phyloP scores from a whole-genome alignment of 345 rosid genomes.

The Gossypium ekmanianum region DNA sequence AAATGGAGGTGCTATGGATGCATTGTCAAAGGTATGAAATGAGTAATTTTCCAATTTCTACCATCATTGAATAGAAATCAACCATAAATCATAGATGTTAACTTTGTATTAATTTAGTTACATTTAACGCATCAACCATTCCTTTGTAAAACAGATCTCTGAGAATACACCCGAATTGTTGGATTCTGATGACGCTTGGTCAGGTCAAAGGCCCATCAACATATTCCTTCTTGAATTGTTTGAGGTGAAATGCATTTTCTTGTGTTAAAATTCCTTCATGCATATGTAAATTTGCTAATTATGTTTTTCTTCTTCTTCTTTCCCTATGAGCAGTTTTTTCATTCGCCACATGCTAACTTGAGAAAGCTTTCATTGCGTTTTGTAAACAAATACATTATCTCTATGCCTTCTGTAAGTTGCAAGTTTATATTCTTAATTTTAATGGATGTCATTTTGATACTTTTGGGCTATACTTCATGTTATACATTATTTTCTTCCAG shows the following conservation, averaged over 20 bases:
- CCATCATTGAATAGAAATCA: not conserved
- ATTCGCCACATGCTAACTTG: conserved; percentile 76
- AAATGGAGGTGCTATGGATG: conserved; percentile 99
- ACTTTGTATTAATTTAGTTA: not conserved
- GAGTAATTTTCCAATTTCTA: conserved; percentile 39
- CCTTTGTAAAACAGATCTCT: conserved; percentile 54
- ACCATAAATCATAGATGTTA: not conserved
- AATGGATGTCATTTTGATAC: conserved; percentile 4
- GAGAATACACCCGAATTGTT: conserved; percentile 91
- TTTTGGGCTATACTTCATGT: not conserved
- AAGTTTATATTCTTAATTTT: not conserved
- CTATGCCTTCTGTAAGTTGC: conserved; percentile 92
- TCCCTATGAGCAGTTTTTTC: conserved; percentile 66
- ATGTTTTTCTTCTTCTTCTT: not conserved
- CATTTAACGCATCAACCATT: not conserved
- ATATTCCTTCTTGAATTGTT: conserved; percentile 70
- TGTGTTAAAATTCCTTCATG: not conserved
- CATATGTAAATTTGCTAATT: not conserved
- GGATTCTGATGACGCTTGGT: conserved; percentile 80
- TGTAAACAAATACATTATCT: conserved; percentile 77
- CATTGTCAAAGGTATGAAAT: conserved; percentile 73
- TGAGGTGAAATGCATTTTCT: conserved; percentile 46
- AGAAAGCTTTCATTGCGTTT: conserved; percentile 85
- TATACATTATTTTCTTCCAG: conserved; percentile 33
- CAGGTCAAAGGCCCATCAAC: conserved; percentile 81